Percentiles rank a stretch among this genome's conserved stretches.
phyloP scores from a whole-genome alignment of 495 filamentous ascomycete genomes.

The Hypomontagnella submonticulosa region DNA sequence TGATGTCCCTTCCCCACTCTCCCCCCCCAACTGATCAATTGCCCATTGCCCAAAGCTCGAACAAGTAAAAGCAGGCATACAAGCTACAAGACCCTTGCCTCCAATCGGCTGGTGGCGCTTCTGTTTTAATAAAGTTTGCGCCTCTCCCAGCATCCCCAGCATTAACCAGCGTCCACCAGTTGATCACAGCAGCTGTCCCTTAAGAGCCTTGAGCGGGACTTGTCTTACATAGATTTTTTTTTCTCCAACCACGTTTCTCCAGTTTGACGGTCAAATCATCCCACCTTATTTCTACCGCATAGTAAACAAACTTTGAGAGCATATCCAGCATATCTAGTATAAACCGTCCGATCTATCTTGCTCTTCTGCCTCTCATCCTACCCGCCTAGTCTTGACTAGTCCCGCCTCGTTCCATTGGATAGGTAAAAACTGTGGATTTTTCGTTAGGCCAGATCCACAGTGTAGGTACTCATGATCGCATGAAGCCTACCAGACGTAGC shows the following conservation, averaged over 20 bases:
- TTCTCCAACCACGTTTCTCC: conserved; percentile 41
- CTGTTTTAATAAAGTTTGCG: conserved; percentile 43
- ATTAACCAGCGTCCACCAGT: conserved; percentile 25
- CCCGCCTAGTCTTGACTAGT: conserved; percentile 9
- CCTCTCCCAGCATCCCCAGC: conserved; percentile 37
- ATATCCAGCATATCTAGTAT: conserved; percentile 13
- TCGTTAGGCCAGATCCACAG: conserved; percentile 26
- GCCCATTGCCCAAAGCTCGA: neutral
- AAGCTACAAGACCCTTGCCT: conserved; percentile 31
- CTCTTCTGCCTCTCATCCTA: neutral
- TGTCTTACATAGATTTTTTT: conserved; percentile 39
- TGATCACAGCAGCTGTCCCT: conserved; percentile 42
- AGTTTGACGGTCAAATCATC: conserved; percentile 31
- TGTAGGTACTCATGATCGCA: conserved; percentile 34
- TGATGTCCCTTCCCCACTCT: neutral
- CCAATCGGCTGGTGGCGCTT: conserved; percentile 44
- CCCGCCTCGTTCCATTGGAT: conserved; percentile 27
- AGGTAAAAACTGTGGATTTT: conserved; percentile 34
- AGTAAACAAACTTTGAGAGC: conserved; percentile 39
- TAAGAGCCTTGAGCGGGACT: conserved; percentile 29
- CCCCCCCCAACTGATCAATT: neutral
- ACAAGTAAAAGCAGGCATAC: conserved; percentile 5
- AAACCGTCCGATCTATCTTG: conserved; percentile 26
- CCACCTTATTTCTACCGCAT: conserved; percentile 43
- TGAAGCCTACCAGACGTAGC: conserved; percentile 29